phyloP scores from a whole-genome alignment of 805 yeast species.

The Candida tammaniensis region DNA sequence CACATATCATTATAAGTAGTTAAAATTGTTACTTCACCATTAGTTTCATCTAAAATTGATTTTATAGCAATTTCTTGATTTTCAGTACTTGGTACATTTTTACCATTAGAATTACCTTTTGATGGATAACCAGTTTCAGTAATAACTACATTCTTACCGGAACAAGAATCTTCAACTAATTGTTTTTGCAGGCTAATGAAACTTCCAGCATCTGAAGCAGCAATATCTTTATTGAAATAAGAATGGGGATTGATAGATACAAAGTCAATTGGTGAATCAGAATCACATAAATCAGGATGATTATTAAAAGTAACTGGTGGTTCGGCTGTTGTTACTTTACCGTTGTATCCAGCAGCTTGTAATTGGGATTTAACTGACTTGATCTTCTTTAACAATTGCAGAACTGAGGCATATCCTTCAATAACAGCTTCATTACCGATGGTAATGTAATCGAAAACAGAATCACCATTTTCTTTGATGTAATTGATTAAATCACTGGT shows the following conservation, averaged over 20 bases:
- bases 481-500: slow-evolving; percentile 51
- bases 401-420: slow-evolving; percentile 56
- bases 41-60: slow-evolving; percentile 55
- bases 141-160: slow-evolving; percentile 51
- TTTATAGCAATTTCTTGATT: slow-evolving; percentile 73
- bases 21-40: slow-evolving; percentile 64
- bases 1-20: slow-evolving; percentile 83
- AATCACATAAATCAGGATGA: slow-evolving; percentile 63
- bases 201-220: slow-evolving; percentile 67
- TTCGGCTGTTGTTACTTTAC: slow-evolving; percentile 79
- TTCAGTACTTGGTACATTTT: slow-evolving; percentile 62
- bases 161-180: slow-evolving; percentile 55
- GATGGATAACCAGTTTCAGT: slow-evolving; percentile 93
- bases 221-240: slow-evolving; percentile 63
- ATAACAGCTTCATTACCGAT: slow-evolving; percentile 87
- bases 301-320: slow-evolving; percentile 74
- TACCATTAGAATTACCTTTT: slow-evolving; percentile 67
- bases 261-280: slow-evolving; percentile 66
- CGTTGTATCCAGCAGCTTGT: slow-evolving; percentile 69
- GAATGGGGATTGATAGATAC: slow-evolving; percentile 88
- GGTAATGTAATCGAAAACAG: slow-evolving; percentile 69
- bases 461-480: slow-evolving; percentile 59
- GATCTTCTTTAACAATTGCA: slow-evolving; percentile 65
- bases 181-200: slow-evolving; percentile 64
- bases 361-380: slow-evolving; percentile 58